Conservation (phyloP, 2,329 filamentous ascomycete genomes). For the Sporothrix dimorphospora region DNA sequence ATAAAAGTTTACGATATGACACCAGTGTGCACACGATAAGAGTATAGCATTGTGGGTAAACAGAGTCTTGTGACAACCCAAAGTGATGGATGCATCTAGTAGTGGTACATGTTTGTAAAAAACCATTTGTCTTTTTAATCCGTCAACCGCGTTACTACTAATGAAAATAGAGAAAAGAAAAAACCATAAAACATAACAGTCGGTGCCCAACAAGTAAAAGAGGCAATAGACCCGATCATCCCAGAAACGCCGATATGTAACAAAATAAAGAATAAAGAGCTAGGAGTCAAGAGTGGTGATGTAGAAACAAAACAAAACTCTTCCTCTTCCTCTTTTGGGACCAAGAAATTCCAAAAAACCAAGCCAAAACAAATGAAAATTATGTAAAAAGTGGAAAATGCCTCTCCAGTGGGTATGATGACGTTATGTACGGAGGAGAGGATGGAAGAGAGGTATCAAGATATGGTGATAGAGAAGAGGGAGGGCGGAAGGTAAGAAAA, state of each 20-base stretch:
- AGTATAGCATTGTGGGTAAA: neutral
- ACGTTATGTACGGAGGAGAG: slow-evolving; percentile 26
- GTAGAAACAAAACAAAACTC: slow-evolving; percentile 2
- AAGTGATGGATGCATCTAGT: slow-evolving; percentile 24
- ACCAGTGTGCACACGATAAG: neutral
- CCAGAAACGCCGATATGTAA: slow-evolving; percentile 31
- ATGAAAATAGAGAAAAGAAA: slow-evolving; percentile 14
- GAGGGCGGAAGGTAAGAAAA: slow-evolving; percentile 11
- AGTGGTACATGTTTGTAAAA: slow-evolving; percentile 28
- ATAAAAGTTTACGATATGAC: neutral
- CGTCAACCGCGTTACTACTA: slow-evolving; percentile 21
- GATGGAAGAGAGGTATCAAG: slow-evolving; percentile 3
- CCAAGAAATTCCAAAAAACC: slow-evolving; percentile 19
- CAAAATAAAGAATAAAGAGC: slow-evolving; percentile 14
- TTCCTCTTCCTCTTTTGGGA: neutral
- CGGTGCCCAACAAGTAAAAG: slow-evolving; percentile 28
- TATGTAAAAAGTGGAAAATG: slow-evolving; percentile 4
- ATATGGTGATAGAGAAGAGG: slow-evolving; percentile 24
- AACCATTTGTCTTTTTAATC: slow-evolving; percentile 26
- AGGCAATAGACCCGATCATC: slow-evolving; percentile 22
- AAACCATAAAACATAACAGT: slow-evolving; percentile 27
- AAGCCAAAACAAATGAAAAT: slow-evolving; percentile 20
- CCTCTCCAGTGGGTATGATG: slow-evolving; percentile 30
- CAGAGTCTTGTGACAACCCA: slow-evolving; percentile 16
- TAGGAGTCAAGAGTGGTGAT: slow-evolving; percentile 31